Evolutionary conservation across 169 alveolate genomes (phyloP).

Genomic region (Cryptosporidium canis): DNA sequence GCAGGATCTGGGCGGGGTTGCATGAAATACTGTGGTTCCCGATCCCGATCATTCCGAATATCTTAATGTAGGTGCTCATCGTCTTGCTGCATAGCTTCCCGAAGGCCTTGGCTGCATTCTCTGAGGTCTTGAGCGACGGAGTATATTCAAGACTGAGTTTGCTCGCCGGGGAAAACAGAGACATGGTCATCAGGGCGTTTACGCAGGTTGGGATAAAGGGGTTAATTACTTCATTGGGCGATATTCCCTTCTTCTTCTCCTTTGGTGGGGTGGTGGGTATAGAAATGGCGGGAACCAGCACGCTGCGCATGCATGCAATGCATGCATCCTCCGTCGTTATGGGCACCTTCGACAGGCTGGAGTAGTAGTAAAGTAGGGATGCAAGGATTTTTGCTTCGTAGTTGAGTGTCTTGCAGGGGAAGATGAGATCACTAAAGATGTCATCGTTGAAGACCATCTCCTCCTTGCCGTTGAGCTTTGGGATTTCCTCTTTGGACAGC

Average conservation of each 20-base stretch:
- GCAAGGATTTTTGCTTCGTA: slow-evolving; percentile 62
- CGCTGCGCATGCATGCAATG: slow-evolving; percentile 43
- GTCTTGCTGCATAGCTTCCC: slow-evolving; percentile 57
- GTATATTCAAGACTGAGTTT: slow-evolving; percentile 6
- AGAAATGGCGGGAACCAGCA: slow-evolving; percentile 19
- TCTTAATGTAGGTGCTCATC: slow-evolving; percentile 21
- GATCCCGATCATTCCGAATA: slow-evolving; percentile 66
- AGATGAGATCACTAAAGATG: slow-evolving; percentile 42
- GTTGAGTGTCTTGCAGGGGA: slow-evolving; percentile 54
- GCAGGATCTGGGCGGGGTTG: slow-evolving; percentile 29
- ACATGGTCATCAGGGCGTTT: slow-evolving; percentile 39
- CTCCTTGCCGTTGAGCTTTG: slow-evolving; percentile 33
- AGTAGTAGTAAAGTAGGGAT: slow-evolving; percentile 16
- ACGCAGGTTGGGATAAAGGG: slow-evolving; percentile 61
- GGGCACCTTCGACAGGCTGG: neutral
- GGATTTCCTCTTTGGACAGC: slow-evolving; percentile 11
- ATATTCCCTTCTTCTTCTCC: slow-evolving; percentile 23
- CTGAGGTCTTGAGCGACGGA: slow-evolving; percentile 35
- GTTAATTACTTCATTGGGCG: slow-evolving; percentile 26
- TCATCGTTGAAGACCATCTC: slow-evolving; percentile 54
- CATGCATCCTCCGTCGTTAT: slow-evolving; percentile 41
- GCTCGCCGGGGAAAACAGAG: slow-evolving; percentile 19
- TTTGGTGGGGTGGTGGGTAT: slow-evolving; percentile 10
- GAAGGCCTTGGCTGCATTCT: slow-evolving; percentile 43
- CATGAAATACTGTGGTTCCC: slow-evolving; percentile 37